Conservation (phyloP, 768 basidiomycete species). For the Sistotremastrum suecicum region DNA sequence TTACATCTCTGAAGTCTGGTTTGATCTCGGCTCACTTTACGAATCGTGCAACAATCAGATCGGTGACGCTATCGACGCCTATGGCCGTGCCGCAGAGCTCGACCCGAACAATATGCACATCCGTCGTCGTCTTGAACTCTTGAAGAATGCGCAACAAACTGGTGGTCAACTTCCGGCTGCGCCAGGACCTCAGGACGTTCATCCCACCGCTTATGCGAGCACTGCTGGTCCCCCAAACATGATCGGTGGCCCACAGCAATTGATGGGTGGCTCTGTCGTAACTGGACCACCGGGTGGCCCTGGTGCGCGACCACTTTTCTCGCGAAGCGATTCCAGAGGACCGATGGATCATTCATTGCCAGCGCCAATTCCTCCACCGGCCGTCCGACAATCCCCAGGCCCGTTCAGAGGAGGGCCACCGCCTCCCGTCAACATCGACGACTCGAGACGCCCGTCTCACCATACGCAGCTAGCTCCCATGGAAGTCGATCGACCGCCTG, state of each 20-base stretch:
- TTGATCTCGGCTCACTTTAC: conserved; percentile 91
- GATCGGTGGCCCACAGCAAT: conserved; percentile 50
- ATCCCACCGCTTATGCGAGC: conserved; percentile 87
- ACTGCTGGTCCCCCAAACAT: conserved; percentile 56
- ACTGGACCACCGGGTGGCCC: conserved; percentile 24
- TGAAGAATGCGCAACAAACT: conserved; percentile 66
- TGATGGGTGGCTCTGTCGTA: conserved; percentile 19
- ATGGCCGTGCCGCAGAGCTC: conserved; percentile 86
- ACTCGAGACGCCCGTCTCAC: conserved; percentile 14
- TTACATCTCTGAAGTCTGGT: conserved; percentile 92
- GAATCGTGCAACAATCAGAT: conserved; percentile 99
- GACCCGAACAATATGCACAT: conserved; percentile 79
- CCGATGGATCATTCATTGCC: conserved; percentile 37
- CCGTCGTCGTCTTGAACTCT: conserved; percentile 60
- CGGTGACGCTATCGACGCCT: conserved; percentile 96
- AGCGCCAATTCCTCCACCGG: conserved; percentile 38
- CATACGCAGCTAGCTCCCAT: conserved; percentile 71
- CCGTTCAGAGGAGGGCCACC: conserved; percentile 78
- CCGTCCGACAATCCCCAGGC: conserved; percentile 41
- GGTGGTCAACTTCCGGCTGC: conserved; percentile 68
- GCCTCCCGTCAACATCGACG: conserved; percentile 69
- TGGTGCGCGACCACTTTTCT: conserved; percentile 38
- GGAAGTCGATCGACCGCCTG: conserved; percentile 49
- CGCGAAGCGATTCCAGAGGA: conserved; percentile 50
- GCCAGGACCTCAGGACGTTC: conserved; percentile 89